A percentile compares a stretch with the other conserved stretches of the same genome.
These are phyloP conservation scores for Termitomyces heimii DNA, from an alignment of 768 basidiomycete genomes.

Conservation along the genomic window DNA sequence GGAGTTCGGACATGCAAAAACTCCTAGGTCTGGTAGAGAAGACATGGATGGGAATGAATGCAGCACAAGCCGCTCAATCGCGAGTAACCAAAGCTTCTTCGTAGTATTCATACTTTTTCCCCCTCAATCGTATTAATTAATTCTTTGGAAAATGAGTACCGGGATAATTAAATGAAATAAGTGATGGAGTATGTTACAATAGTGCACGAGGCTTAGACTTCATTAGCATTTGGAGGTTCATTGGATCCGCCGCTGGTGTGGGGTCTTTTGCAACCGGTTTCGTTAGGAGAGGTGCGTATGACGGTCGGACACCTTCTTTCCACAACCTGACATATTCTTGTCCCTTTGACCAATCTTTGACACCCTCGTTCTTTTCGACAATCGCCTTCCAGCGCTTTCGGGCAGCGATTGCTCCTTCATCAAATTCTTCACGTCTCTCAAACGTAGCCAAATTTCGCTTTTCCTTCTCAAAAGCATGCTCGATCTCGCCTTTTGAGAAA, in stretches of 20 bases:
- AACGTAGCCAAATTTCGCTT: constrained; percentile 55
- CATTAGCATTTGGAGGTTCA: neutral
- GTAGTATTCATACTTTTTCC: constrained; percentile 9
- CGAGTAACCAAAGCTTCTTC: constrained; percentile 36
- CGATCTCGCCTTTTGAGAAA: constrained; percentile 56
- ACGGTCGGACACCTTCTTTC: constrained; percentile 63
- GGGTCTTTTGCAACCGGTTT: constrained; percentile 21
- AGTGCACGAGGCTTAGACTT: neutral
- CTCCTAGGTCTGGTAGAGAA: constrained; percentile 90
- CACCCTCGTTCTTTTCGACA: constrained; percentile 38
- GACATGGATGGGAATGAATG: constrained; percentile 98
- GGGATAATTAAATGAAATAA: neutral
- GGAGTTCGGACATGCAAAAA: constrained; percentile 96
- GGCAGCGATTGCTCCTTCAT: constrained; percentile 55
- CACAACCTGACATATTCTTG: constrained; percentile 67
- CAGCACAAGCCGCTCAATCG: constrained; percentile 80
- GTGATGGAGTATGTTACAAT: neutral
- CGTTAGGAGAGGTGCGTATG: constrained; percentile 54
- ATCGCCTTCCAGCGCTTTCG: constrained; percentile 77
- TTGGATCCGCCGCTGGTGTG: constrained; percentile 2
- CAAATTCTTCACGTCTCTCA: constrained; percentile 47
- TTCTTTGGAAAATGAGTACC: neutral
- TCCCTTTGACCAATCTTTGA: constrained; percentile 63
- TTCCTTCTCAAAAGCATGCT: constrained; percentile 56
- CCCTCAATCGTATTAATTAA: constrained; percentile 13